phyloP scores from a whole-genome alignment of 2,329 filamentous ascomycete species.

The Monosporascus sp. region DNA sequence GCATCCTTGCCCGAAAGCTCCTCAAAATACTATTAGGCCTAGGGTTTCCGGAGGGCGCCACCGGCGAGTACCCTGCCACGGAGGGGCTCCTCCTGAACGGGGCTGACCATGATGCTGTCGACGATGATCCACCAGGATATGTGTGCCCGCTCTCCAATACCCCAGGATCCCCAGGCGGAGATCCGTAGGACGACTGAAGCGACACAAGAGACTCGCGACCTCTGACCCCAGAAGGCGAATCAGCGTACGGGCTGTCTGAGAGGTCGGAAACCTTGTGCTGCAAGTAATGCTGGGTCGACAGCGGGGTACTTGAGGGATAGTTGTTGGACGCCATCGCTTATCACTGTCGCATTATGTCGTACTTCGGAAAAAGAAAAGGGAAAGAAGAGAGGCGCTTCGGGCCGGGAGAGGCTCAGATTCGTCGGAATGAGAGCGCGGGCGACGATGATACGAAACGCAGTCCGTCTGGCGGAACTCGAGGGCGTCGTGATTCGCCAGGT shows the following conservation, averaged over 20 bases:
- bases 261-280: constrained; percentile 25
- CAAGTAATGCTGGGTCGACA: constrained; percentile 10
- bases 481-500: not conserved
- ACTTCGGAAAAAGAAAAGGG: not conserved
- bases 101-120: constrained; percentile 13
- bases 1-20: constrained; percentile 17
- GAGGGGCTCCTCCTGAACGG: constrained; percentile 10
- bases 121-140: constrained; percentile 13
- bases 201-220: constrained; percentile 28
- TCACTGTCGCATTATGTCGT: constrained; percentile 12
- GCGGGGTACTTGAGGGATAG: constrained; percentile 9
- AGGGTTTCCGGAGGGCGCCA: constrained; percentile 6
- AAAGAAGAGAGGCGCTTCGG: constrained; percentile 4
- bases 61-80: constrained; percentile 18
- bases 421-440: constrained; percentile 9
- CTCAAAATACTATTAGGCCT: constrained; percentile 16
- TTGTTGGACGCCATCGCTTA: constrained; percentile 19
- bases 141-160: constrained; percentile 8
- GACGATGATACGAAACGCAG: not conserved
- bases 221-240: constrained; percentile 10
- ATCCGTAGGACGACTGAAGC: constrained; percentile 22
- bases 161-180: constrained; percentile 7
- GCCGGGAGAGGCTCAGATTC: constrained; percentile 1
- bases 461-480: not conserved
- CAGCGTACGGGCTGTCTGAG: constrained; percentile 20